These are phyloP conservation scores for Luvunga scandens DNA, from an alignment of 345 rosid genomes.

Conservation along the genomic window DNA sequence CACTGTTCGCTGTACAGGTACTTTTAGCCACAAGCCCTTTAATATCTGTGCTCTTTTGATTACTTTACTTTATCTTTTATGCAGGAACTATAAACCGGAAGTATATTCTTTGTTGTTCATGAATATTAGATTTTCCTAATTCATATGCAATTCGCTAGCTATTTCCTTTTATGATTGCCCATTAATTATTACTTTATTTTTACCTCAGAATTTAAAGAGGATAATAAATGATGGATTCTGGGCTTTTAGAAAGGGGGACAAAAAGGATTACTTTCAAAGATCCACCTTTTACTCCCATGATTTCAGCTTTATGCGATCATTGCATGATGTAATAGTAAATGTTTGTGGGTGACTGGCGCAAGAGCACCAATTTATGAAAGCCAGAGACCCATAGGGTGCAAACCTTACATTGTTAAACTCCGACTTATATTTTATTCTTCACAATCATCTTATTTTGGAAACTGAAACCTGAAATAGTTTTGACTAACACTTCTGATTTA, in stretches of 20 bases:
- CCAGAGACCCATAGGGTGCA: no score
- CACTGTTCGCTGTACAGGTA: slow-evolving; percentile 86
- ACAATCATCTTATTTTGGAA: no score
- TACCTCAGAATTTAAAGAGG: not conserved
- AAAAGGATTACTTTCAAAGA: no score
- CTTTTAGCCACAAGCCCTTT: not conserved
- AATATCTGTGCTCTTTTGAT: not conserved
- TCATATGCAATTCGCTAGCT: not conserved
- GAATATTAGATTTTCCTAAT: not conserved
- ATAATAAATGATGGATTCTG: not conserved
- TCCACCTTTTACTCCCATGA: no score
- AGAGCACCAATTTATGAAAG: no score
- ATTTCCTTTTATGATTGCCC: not conserved
- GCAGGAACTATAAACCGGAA: not conserved
- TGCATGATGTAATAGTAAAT: no score
- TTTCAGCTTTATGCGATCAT: no score
- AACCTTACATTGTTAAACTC: no score
- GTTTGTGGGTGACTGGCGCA: no score
- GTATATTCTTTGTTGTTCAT: not conserved
- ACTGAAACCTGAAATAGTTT: no score
- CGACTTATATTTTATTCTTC: no score
- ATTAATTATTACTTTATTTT: no score
- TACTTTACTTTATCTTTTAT: not conserved
- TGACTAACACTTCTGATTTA: not conserved
- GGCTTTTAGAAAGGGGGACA: not conserved